These are phyloP conservation scores for Micractinium conductrix DNA, from an alignment of 139 green algal species.

Conservation along the genomic window DNA sequence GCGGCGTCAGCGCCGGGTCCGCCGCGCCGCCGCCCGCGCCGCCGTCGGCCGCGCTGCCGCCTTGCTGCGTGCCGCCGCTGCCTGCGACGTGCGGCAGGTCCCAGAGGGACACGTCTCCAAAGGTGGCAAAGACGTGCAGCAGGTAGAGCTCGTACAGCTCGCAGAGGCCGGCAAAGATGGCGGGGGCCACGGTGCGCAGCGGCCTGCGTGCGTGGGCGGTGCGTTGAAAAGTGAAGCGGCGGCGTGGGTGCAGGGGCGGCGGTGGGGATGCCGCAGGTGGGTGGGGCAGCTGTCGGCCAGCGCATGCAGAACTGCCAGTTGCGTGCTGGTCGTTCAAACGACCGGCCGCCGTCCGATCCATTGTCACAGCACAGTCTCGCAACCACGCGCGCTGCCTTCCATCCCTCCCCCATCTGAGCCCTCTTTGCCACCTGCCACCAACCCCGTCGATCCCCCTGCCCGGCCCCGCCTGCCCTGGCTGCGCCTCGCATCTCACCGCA, in stretches of 20 bases:
- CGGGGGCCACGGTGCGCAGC: conserved; percentile 36
- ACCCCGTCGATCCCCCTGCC: not conserved
- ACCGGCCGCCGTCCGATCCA: too few species aligned
- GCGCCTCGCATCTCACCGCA: too few species aligned
- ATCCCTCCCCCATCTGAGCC: too few species aligned
- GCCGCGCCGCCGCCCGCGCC: not conserved
- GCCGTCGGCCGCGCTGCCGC: not conserved
- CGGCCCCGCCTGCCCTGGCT: too few species aligned
- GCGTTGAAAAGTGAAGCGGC: too few species aligned
- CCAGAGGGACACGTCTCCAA: conserved; percentile 44
- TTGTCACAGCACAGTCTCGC: too few species aligned
- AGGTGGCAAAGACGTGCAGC: conserved; percentile 50
- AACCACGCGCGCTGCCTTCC: too few species aligned
- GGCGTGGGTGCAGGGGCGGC: too few species aligned
- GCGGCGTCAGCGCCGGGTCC: conserved; percentile 31
- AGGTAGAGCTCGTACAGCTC: conserved; percentile 67
- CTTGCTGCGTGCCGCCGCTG: not conserved
- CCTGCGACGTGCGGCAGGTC: conserved; percentile 24
- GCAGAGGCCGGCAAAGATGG: conserved; percentile 50
- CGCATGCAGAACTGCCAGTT: not conserved
- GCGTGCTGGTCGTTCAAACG: too few species aligned
- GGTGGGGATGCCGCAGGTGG: too few species aligned
- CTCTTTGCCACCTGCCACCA: too few species aligned
- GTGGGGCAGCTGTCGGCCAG: not conserved
- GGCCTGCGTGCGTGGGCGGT: conserved; percentile 38